phyloP scores from a whole-genome alignment of 2,329 filamentous ascomycete species.

The Xylaria sp. region DNA sequence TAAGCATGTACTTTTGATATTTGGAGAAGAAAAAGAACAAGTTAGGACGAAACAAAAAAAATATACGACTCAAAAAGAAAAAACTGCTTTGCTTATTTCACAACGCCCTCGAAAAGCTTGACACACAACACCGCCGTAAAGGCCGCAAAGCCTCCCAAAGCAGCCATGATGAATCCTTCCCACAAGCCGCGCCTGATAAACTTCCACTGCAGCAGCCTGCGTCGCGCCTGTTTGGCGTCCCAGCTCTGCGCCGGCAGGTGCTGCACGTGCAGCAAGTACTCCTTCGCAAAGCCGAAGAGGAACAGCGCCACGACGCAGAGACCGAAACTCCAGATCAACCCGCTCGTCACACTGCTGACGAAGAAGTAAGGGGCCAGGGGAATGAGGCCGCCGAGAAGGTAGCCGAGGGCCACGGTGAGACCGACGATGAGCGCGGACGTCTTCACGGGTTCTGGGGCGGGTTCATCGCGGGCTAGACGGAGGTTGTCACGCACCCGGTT shows the following conservation, averaged over 20 bases:
- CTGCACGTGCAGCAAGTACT: constrained; percentile 35
- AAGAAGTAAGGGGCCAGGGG: constrained; percentile 67
- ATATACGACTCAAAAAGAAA: neutral
- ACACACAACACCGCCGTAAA: constrained; percentile 51
- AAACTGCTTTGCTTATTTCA: constrained; percentile 1
- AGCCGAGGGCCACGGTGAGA: constrained; percentile 61
- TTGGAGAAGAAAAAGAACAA: neutral
- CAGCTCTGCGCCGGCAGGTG: constrained; percentile 2
- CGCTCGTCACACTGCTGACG: constrained; percentile 40
- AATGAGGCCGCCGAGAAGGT: constrained; percentile 66
- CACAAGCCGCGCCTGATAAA: constrained; percentile 33
- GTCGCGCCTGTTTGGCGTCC: constrained; percentile 32
- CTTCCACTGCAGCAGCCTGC: constrained; percentile 32
- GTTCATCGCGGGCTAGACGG: constrained; percentile 27
- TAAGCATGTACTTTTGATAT: neutral
- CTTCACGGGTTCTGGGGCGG: constrained; percentile 30
- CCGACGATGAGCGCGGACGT: constrained; percentile 51
- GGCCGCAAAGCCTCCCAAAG: constrained; percentile 53
- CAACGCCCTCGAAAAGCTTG: constrained; percentile 38
- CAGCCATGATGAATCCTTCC: constrained; percentile 52
- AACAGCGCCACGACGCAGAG: constrained; percentile 58
- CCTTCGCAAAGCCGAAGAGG: constrained; percentile 61
- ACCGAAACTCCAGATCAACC: constrained; percentile 53
- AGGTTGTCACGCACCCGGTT: constrained; percentile 5
- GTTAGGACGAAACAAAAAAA: neutral